Base-by-base conservation (phyloP, 1,284 basidiomycete genomes). In the Ganoderma boninense region DNA sequence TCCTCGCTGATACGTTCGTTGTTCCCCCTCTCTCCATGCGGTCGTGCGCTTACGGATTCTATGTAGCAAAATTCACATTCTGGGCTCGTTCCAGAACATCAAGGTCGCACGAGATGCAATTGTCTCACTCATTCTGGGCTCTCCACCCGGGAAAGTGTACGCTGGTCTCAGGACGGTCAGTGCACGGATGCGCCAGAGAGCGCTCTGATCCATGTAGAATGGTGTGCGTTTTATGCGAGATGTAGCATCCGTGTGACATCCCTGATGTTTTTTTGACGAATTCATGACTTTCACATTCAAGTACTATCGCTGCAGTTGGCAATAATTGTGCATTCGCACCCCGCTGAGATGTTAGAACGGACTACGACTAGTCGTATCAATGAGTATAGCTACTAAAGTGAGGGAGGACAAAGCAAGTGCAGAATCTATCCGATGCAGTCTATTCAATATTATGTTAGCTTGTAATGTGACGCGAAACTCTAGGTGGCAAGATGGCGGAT, bases 111-210 rank as follows among this genome's bases (percentile, higher is more conserved):
- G 97, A 69, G 97, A 99, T 79, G 96, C 97, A 10, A 92, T 99
- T 73, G 97, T 98, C 35, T 97, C 95, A 29, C 89, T 97, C 57
- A 99, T 99, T 77, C 87, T 99, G 52, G 97, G 97, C 67, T 97
- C 95, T 18, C 97, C 97, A 1, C 97, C 97, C 54, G 97, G 97
- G 69, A 99, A 99, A 80, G 97, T 99, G 0, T 99, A 98, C 77
- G 94, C 95, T 20, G 93, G 95, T 61, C 83, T 97, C 73, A 89
- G 96, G 79, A 97, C 95, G 14, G 95, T 98, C 66, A 95, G 95
- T 79, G 95, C 94, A 74, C 88, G 97, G 72, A 95, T 98, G 94
- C 93, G 94, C 79, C 97, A 98, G 84, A 87, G 97, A 69, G 93
- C 93, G 16, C 71, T 95, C 65, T 95, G 54, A 82, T 40, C 23